Evolutionary conservation across 2,329 filamentous ascomycete genomes (phyloP).

Genomic region (Diaporthe sp.): DNA sequence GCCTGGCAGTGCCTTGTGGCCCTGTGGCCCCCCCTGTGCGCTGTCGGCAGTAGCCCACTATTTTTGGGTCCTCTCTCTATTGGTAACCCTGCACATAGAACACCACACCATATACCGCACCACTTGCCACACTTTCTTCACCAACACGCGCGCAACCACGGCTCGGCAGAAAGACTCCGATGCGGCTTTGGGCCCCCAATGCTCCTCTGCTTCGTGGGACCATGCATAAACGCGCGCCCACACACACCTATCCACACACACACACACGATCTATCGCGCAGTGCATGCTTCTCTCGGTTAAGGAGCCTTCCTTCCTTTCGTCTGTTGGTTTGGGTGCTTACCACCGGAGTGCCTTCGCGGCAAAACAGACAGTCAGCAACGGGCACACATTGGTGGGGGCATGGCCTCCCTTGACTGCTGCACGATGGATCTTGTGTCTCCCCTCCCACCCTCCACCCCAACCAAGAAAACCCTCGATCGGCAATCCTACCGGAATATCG

Average conservation of each 20-base stretch:
- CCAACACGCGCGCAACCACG: background rate
- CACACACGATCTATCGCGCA: conserved; percentile 12
- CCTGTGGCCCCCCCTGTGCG: background rate
- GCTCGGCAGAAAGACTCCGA: conserved; percentile 32
- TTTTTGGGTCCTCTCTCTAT: conserved; percentile 26
- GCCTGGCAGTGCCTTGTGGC: conserved; percentile 17
- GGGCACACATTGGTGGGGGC: background rate
- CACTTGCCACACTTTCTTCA: background rate
- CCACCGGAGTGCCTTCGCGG: background rate
- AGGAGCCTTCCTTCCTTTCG: background rate
- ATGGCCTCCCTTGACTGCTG: background rate
- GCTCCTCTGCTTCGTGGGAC: conserved; percentile 12
- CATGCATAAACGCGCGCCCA: background rate
- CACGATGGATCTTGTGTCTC: conserved; percentile 26
- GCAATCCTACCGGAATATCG: conserved; percentile 10
- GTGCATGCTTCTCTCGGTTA: conserved; percentile 13
- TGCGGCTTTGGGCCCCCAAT: conserved; percentile 27
- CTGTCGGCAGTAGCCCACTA: conserved; percentile 30
- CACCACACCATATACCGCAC: background rate
- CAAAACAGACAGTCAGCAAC: background rate
- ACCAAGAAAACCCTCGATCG: conserved; percentile 15
- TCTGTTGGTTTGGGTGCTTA: conserved; percentile 25
- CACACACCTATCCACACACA: background rate
- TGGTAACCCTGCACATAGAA: background rate
- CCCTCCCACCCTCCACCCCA: background rate